Conservation (phyloP, 495 filamentous ascomycete species). For the Talaromyces thailandensis region DNA sequence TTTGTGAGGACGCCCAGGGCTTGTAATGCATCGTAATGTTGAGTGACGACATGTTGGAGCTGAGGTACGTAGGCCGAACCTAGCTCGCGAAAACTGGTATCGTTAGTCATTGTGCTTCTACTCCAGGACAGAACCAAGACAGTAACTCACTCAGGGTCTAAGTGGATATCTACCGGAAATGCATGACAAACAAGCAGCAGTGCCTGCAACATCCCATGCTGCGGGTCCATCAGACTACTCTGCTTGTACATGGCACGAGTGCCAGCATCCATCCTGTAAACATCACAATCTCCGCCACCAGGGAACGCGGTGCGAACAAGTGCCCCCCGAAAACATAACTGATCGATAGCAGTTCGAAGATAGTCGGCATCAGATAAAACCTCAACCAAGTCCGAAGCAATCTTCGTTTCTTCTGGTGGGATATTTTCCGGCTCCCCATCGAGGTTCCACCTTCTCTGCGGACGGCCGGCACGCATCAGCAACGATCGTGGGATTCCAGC, state of each 20-base stretch:
- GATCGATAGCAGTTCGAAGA: not conserved
- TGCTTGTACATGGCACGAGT: not conserved
- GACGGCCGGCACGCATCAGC: not conserved
- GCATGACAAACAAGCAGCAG: slow-evolving; percentile 4
- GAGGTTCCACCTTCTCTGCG: not conserved
- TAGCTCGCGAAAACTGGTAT: not conserved
- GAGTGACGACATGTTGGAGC: not conserved
- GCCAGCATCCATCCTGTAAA: not conserved
- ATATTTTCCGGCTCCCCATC: not conserved
- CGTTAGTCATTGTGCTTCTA: not conserved
- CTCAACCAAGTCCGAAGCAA: not conserved
- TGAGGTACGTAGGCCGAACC: not conserved
- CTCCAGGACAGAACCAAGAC: not conserved
- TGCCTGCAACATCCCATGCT: not conserved
- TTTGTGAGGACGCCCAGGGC: not conserved
- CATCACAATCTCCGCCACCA: not conserved
- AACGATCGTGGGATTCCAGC: not conserved
- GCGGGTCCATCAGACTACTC: not conserved
- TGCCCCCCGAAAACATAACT: not conserved
- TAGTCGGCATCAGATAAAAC: not conserved
- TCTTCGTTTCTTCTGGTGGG: not conserved
- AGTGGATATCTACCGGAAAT: not conserved
- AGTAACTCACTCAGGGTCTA: not conserved
- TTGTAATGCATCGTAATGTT: not conserved
- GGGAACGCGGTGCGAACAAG: not conserved